These are phyloP conservation scores for Aspergillus haitiensis DNA, from an alignment of 495 filamentous ascomycete genomes.

Conservation along the genomic window DNA sequence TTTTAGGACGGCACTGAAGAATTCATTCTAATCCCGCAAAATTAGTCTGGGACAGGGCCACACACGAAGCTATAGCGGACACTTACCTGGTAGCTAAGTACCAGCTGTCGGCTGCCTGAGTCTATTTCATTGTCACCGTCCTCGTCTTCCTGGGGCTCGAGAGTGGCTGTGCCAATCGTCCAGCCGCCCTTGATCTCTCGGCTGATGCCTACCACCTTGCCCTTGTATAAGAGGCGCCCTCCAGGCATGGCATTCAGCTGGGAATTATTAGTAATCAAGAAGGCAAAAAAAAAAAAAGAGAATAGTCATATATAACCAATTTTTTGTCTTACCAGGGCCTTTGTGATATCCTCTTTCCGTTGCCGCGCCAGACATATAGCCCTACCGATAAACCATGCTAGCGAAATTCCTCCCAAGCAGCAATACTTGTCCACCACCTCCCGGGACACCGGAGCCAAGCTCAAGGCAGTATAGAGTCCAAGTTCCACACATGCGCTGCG, in stretches of 20 bases:
- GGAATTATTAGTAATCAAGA: neutral
- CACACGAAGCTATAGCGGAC: neutral
- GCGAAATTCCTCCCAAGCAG: neutral
- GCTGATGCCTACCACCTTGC: neutral
- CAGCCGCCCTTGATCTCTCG: neutral
- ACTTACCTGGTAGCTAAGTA: neutral
- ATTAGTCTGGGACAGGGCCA: neutral
- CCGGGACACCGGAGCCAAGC: neutral
- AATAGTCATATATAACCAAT: neutral
- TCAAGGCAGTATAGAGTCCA: neutral
- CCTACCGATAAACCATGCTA: neutral
- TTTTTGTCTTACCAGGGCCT: neutral
- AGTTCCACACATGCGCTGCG: neutral
- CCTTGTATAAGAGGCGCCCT: neutral
- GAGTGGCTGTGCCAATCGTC: neutral
- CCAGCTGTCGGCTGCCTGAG: neutral
- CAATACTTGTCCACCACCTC: neutral
- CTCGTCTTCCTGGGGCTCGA: neutral
- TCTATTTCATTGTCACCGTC: neutral
- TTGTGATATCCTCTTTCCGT: neutral
- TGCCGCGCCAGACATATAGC: neutral
- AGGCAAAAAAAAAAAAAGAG: neutral
- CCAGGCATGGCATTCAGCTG: neutral
- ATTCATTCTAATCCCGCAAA: neutral
- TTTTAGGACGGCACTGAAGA: neutral